phyloP scores from a whole-genome alignment of 768 basidiomycete genomes.

The Rhizopogon vulgaris region DNA sequence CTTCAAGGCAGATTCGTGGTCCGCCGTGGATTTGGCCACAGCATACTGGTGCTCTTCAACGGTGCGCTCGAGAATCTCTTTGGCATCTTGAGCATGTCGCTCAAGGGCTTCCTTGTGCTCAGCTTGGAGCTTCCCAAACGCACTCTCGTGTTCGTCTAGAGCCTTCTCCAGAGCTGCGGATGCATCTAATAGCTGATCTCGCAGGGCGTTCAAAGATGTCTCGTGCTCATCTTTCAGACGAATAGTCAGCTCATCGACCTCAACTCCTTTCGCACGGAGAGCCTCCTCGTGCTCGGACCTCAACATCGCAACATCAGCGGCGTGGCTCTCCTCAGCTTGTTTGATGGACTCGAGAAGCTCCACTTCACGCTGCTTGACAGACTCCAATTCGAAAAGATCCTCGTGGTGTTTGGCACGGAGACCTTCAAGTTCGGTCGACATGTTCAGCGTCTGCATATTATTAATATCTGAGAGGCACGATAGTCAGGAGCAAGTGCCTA shows the following conservation, averaged over 20 bases:
- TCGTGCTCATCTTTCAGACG: constrained; percentile 48
- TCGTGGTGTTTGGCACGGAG: constrained; percentile 58
- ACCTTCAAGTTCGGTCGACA: constrained; percentile 81
- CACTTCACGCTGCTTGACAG: constrained; percentile 50
- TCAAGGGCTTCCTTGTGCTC: constrained; percentile 52
- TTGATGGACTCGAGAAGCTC: constrained; percentile 46
- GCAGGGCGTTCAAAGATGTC: constrained; percentile 30
- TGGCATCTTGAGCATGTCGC: constrained; percentile 49
- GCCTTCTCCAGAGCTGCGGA: constrained; percentile 38
- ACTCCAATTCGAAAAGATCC: constrained; percentile 45
- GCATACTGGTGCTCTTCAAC: constrained; percentile 49
- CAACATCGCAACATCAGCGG: constrained; percentile 41
- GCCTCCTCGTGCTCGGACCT: constrained; percentile 38
- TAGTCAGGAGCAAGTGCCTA: constrained; percentile 22
- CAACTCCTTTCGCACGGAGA: constrained; percentile 34
- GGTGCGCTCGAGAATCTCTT: constrained; percentile 39
- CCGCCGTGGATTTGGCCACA: constrained; percentile 40
- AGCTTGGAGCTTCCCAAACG: constrained; percentile 49
- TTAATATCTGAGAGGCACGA: background rate
- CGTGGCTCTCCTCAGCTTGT: constrained; percentile 44
- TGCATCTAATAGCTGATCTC: constrained; percentile 38
- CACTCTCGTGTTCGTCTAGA: constrained; percentile 52
- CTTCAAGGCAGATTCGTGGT: constrained; percentile 52
- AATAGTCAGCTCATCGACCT: constrained; percentile 36
- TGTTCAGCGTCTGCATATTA: constrained; percentile 60